Base-by-base conservation (phyloP, 2,329 filamentous ascomycete genomes). In the Incumbomyces delicatus region DNA sequence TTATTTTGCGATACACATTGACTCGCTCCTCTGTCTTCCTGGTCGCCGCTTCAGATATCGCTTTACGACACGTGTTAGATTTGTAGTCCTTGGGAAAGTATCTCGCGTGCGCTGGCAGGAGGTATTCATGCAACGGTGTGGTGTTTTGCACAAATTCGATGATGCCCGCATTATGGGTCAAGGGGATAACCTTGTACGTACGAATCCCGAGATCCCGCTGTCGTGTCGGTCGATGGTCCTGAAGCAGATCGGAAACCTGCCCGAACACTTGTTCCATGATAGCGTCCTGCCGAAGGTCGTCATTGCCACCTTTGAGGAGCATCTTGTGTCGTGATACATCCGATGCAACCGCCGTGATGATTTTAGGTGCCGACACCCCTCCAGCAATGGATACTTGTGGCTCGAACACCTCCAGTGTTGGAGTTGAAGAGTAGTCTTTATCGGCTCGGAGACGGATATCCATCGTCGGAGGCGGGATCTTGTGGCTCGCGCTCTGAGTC, bases 251-350 rank as follows among this genome's bases (percentile, higher is more conserved):
- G 48, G 88, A 96, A 17, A 95, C 92, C 65, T 94, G 88, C 49
- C 89, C 87, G 63, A 98, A 99, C 1, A 98, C 92, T 66, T 99
- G 92, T 65, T 98, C 94, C 94, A 99, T 99, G 71, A 81, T 98
- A 37, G 90, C 87, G 60, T 99, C 92, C 68, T 98, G 92, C 7
- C 94, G 85, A 11, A 99, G 76, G 61, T 98, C 90, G 63, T 98
- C 92, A 60, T 90, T 90, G 14, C 92, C 89, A 52, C 88, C 88
- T 72, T 98, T 98, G 61, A 95, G 81, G 51, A 98, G 72, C 66
- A 95, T 88, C 63, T 86, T 95, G 68, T 89, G 95, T 31, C 75
- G 77, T 47, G 75, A 69, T 6, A 92, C 94, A 63, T 95, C 78
- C 14, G 77, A 85, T 13, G 81, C 87, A 16, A 87, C 66, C 1